Evolutionary conservation across 2,329 filamentous ascomycete species (phyloP), one percentile per base, ranked within the genome.

Genomic region (Orbilia ellipsospora): DNA sequence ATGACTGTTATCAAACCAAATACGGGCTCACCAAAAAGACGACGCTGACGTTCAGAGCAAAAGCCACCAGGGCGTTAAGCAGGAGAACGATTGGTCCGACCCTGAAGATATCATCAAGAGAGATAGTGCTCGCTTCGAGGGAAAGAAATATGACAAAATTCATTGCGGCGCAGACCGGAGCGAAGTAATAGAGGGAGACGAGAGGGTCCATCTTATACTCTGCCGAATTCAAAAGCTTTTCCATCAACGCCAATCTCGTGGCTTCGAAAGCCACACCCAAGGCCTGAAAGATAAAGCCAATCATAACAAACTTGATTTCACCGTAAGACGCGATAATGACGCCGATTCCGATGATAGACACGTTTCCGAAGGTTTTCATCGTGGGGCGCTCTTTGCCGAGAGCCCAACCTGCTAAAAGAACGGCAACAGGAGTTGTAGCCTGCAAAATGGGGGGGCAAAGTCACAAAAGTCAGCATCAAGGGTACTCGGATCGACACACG

Each of bases 391-490:
- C 89, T 77, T 97, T 89, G 72, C 93, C 92, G 80, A 98, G 89
- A 63, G 87, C 86, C 94, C 95, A 98, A 79, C 93, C 92, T 48
- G 92, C 91, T 79, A 98, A 84, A 45, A 99, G 89, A 62, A 98
- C 94, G 64, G 93, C 94, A 73, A 98, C 94, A 15, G 95, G 95
- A 36, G 92, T 98, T 51, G 93, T 97, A 79, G 95, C 95, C 92
- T 94, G 78, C 50, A 56, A 26, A 12, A 1, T 3, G 54, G 4
- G 12, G 12, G 10, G 28, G 18, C 40, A 44, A 8, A 16, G 20
- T 26, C 28, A 12, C 18, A 23, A 23, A 23, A 23, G 12, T 40
- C 26, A 18, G 10, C 48, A n/a, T 51, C 2, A 20, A 20, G 18
- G 44, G 40, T 44, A 45, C 2, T 44, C 6, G 26, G 45, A 52